Base-by-base conservation (phyloP, 2,329 filamentous ascomycete genomes). In the Aspergillus sp. region DNA sequence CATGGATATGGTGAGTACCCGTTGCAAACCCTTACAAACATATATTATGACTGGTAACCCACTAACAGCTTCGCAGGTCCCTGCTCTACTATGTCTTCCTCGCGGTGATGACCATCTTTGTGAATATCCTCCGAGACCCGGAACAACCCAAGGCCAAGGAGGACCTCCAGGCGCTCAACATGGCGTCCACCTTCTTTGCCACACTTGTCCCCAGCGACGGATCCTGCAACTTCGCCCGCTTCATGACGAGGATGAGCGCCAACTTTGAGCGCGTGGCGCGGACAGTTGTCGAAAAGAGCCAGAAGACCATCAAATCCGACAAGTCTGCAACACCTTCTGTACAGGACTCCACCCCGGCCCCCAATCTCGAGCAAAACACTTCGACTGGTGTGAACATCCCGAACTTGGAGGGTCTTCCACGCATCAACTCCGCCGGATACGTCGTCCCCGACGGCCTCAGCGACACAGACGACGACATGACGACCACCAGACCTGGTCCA, bases 41-140 rank as follows among this genome's bases (percentile, higher is more conserved):
- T n/a, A n/a, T 7, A n/a, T 38, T 51, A 11, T 30, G 51, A 17
- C 22, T 22, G 42, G 11, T 20, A 45, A 24, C 6, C 9, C 16
- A 24, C 56, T 59, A 47, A 55, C 24, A 26, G 11, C 35, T 30
- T 46, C 17, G 4, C 38, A 83, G 81, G 90, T 82, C 96, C 63
- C 86, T 96, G 54, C 76, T 96, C 17, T 96, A 97, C 73, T 97
- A 95, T 72, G 90, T 94, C 0, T 92, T 97, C 10, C 91, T 92
- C 0, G 88, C 94, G 0, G 82, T 96, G 4, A 90, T 96, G 51
- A 96, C 92, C 0, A 76, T 97, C 1, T 97, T 97, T 65, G 90
- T 90, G 52, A 95, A 95, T 62, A 94, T 96, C 45, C 72, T 97
- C 1, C 92, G 96, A 64, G 95, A 96, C 60, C 90, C 90, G 0